Base-by-base conservation (phyloP, 352 stramenopile species). In the Globisporangium paroecandrum region DNA sequence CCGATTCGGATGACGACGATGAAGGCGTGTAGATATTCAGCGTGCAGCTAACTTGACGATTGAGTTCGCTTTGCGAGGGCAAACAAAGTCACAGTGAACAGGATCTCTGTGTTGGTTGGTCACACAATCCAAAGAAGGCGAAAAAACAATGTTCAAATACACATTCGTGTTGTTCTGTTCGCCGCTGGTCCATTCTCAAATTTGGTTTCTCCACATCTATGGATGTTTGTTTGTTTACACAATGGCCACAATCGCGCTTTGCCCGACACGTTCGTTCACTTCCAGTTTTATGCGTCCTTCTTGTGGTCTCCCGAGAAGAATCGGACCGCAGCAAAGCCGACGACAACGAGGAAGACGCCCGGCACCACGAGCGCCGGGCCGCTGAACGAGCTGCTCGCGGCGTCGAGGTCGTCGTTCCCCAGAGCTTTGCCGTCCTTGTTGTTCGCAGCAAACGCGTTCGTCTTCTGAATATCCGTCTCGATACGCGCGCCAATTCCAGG, bases 271-370 rank as follows among this genome's bases (percentile, higher is more conserved):
- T 38, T 38, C 32, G 32, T 38, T 7, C 32, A 38, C 32, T 38
- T 49, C 41, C 41, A 24, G 18, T 59, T 76, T 76, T 74, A 93
- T 34, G 82, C 84, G 56, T 89, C 70, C 65, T 93, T 93, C 77
- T 90, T 93, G 74, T 93, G 84, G 61, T 90, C 75, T 18, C 81
- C 79, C 10, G 82, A 83, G 66, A 90, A 78, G 54, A 69, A 63
- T 12, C 79, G 76, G 29, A 84, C 71, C 24, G 80, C 84, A n/a
- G 87, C 36, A 3, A 87, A 59, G 29, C 76, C 74, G 12, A 93
- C 64, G 41, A 77, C 73, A 3, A 84, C 73, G 38, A 93, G 81
- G 67, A 81, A 82, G 9, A 78, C 58, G 1, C 82, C 72, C 4
- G 84, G 81, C 54, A 90, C 75, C 57, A 90, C 34, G 38, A 90